Evolutionary conservation across 345 rosid species (phyloP).

Genomic region (Excoecaria agallocha): DNA sequence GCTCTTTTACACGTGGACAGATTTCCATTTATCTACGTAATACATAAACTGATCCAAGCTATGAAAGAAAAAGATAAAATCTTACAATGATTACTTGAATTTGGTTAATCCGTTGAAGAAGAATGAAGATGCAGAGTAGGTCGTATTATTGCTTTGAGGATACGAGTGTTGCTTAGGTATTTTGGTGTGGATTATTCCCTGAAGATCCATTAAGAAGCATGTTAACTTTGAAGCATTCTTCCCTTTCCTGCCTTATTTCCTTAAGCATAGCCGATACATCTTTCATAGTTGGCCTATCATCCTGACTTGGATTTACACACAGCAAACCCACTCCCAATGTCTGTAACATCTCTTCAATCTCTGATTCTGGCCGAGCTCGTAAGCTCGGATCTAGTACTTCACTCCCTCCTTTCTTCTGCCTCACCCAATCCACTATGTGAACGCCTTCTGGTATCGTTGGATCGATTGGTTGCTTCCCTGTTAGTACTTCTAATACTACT

Average conservation of each 20-base stretch:
- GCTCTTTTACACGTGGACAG: too few species aligned
- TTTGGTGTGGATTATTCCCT: slow-evolving; percentile 25
- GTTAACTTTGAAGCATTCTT: slow-evolving; percentile 73
- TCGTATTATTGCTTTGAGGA: slow-evolving; percentile 58
- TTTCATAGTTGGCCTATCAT: slow-evolving; percentile 93
- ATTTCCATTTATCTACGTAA: neutral
- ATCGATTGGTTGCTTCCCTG: slow-evolving; percentile 92
- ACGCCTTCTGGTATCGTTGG: slow-evolving; percentile 84
- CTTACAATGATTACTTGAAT: neutral
- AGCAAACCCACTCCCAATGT: slow-evolving; percentile 68
- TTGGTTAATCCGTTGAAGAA: slow-evolving; percentile 28
- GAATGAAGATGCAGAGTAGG: slow-evolving; percentile 67
- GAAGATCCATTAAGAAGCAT: slow-evolving; percentile 63
- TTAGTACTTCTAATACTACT: slow-evolving; percentile 79
- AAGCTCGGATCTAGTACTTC: slow-evolving; percentile 66
- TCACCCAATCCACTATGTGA: slow-evolving; percentile 85
- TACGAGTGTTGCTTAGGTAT: slow-evolving; percentile 33
- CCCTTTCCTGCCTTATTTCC: slow-evolving; percentile 85
- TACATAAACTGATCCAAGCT: neutral
- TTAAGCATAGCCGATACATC: slow-evolving; percentile 91
- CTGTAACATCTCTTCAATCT: slow-evolving; percentile 82
- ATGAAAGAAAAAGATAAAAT: neutral
- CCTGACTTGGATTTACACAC: slow-evolving; percentile 68
- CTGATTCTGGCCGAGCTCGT: slow-evolving; percentile 51
- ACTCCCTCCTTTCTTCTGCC: slow-evolving; percentile 52